These are phyloP conservation scores for Spergularia bocconei DNA, from an alignment of 148 eudicot genomes.

Conservation along the genomic window DNA sequence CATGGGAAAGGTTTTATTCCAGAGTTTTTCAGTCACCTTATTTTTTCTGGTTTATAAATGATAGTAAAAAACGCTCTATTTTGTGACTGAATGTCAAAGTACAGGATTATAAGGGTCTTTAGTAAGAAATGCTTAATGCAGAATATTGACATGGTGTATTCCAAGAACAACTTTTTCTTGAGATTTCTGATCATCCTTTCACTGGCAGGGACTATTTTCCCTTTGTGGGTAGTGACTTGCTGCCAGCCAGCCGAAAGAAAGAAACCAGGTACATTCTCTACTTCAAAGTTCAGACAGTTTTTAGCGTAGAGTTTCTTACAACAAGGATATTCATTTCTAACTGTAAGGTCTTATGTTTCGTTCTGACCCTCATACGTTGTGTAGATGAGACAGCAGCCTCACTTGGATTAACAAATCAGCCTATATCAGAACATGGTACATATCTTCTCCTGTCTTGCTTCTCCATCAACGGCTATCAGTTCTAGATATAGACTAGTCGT, in stretches of 20 bases:
- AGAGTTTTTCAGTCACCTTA: not conserved
- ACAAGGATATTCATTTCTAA: not conserved
- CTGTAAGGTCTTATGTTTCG: not conserved
- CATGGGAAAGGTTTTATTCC: not conserved
- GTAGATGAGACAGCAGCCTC: constrained; percentile 5
- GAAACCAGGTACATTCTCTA: constrained; percentile 17
- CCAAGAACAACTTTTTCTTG: not conserved
- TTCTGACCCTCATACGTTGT: not conserved
- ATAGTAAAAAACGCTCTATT: not conserved
- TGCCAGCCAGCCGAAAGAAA: constrained; percentile 27
- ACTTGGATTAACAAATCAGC: not conserved
- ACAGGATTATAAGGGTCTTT: not conserved
- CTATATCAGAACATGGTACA: constrained; percentile 10
- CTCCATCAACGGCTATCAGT: not conserved
- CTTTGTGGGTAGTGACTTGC: constrained; percentile 34
- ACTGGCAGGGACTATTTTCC: constrained; percentile 22
- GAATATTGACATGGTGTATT: too few relatives aligned
- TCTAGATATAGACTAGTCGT: not conserved
- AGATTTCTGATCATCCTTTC: constrained; percentile 6
- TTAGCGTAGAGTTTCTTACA: not conserved
- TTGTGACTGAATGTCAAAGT: not conserved
- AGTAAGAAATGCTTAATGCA: not conserved
- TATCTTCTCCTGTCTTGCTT: not conserved
- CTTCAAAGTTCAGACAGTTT: not conserved
- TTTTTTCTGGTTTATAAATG: not conserved